Evolutionary conservation across 2,329 filamentous ascomycete species (phyloP), one percentile per base, ranked within the genome.

Genomic region (Parascedosporium putredinis): DNA sequence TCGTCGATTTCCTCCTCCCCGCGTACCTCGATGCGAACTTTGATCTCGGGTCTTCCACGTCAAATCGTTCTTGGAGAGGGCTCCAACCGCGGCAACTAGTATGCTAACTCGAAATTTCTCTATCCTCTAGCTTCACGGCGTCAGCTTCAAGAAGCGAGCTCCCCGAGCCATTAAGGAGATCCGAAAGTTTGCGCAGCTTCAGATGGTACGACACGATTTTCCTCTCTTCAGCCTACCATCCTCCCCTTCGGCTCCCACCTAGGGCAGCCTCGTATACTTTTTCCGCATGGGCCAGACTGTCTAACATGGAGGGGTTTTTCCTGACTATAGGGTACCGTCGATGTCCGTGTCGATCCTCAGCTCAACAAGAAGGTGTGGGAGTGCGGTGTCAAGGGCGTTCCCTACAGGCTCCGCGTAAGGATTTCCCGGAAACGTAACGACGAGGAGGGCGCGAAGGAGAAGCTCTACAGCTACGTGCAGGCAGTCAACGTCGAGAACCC

Each of bases 291-390:
- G 16, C 20, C 7, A 10, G 22, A 18, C n/a, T 34, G 34, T 54
- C 55, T 47, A 48, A 48, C 52, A 50, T 50, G 38, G 10, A 31
- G 12, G 12, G 31, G 12, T 40, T 25, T 43, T n/a, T 38, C 20
- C 12, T n/a, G 22, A 5, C 9, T 48, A 53, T 62, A 98, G 93
- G 91, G 91, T 70, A 98, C 93, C 75, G 75, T 80, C 67, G 93
- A 98, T 71, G 93, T 98, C 76, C 93, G 93, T 65, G 76, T 98
- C 69, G 93, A 98, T 82, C 93, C 93, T 67, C 86, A 93, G 78
- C 78, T 98, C 68, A 98, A 98, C 86, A 98, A 98, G 88, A 97
- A 98, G 83, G 91, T 98, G 72, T 98, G 93, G 93, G 93, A 98
- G 78, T 79, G 85, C 68, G 93, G 93, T 73, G 84, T 98, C 80